phyloP scores from a whole-genome alignment of 1,284 basidiomycete genomes.

The Hortiboletus rubellus region DNA sequence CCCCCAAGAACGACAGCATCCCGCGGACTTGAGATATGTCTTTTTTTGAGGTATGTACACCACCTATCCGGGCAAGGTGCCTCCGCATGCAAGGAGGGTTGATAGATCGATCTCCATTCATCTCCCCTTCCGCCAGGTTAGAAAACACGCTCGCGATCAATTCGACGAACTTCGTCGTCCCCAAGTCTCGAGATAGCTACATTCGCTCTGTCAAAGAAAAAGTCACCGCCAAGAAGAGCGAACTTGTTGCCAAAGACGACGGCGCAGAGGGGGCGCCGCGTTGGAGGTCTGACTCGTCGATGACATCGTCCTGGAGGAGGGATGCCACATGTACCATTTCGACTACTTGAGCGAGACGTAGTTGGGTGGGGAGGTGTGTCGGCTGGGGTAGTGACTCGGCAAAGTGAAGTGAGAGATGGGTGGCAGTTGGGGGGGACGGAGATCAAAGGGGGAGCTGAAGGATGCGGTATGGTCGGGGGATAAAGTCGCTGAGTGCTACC shows the following conservation, averaged over 20 bases:
- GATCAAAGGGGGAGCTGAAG: slow-evolving; percentile 49
- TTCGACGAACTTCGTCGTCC: slow-evolving; percentile 90
- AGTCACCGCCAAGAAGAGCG: slow-evolving; percentile 92
- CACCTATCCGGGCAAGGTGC: slow-evolving; percentile 56
- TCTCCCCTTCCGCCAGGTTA: slow-evolving; percentile 95
- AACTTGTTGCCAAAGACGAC: slow-evolving; percentile 95
- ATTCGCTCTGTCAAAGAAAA: slow-evolving; percentile 90
- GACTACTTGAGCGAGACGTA: slow-evolving; percentile 92
- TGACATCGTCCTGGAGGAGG: slow-evolving; percentile 93
- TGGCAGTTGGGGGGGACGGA: slow-evolving; percentile 40
- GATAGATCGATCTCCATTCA: slow-evolving; percentile 47
- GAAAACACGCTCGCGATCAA: slow-evolving; percentile 91
- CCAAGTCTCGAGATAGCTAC: slow-evolving; percentile 87
- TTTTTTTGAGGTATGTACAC: slow-evolving; percentile 85
- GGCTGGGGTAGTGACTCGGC: slow-evolving; percentile 25
- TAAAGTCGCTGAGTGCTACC: slow-evolving; percentile 73
- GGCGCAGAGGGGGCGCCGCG: slow-evolving; percentile 85
- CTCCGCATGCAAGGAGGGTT: not conserved
- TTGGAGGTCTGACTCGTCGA: slow-evolving; percentile 83
- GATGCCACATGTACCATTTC: slow-evolving; percentile 99
- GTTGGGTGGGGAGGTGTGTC: slow-evolving; percentile 78
- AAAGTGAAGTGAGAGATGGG: slow-evolving; percentile 39
- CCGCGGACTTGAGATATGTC: slow-evolving; percentile 90
- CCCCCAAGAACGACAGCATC: slow-evolving; percentile 91
- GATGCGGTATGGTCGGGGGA: slow-evolving; percentile 71